These are phyloP conservation scores for Acer yangbiense DNA, from an alignment of 345 rosid species.

Conservation along the genomic window DNA sequence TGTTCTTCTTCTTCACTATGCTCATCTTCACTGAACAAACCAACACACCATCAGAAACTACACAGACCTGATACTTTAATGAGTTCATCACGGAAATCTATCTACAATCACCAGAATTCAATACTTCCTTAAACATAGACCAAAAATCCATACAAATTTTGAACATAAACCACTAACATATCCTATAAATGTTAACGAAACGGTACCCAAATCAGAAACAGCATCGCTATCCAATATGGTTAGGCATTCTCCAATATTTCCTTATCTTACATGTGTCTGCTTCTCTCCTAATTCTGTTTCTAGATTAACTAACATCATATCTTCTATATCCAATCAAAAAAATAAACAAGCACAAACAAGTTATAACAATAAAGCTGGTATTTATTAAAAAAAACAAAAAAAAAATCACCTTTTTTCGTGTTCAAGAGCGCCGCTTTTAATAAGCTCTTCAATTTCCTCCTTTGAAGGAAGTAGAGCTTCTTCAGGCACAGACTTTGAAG, in stretches of 20 bases:
- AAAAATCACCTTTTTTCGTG: conserved; percentile 36
- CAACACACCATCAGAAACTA: conserved; percentile 10
- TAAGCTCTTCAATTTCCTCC: conserved; percentile 80
- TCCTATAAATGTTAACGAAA: neutral
- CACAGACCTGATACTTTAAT: neutral
- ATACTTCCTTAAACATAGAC: neutral
- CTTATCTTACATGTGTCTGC: neutral
- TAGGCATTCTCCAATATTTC: neutral
- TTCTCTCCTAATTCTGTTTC: neutral
- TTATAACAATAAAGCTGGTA: neutral
- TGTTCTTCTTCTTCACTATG: conserved; percentile 46
- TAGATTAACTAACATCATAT: neutral
- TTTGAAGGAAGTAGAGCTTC: conserved; percentile 78
- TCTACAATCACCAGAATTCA: neutral
- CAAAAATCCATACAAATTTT: neutral
- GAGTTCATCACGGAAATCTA: neutral
- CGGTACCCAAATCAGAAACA: neutral
- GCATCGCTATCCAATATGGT: neutral
- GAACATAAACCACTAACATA: neutral
- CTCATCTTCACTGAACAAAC: conserved; percentile 45
- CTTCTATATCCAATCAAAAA: no score
- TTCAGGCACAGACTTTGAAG: conserved; percentile 58
- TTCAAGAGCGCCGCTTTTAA: conserved; percentile 51
- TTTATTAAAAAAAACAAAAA: neutral
- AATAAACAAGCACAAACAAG: neutral